Evolutionary conservation across 768 basidiomycete species (phyloP).

Genomic region (Leccinellum rugosiceps): DNA sequence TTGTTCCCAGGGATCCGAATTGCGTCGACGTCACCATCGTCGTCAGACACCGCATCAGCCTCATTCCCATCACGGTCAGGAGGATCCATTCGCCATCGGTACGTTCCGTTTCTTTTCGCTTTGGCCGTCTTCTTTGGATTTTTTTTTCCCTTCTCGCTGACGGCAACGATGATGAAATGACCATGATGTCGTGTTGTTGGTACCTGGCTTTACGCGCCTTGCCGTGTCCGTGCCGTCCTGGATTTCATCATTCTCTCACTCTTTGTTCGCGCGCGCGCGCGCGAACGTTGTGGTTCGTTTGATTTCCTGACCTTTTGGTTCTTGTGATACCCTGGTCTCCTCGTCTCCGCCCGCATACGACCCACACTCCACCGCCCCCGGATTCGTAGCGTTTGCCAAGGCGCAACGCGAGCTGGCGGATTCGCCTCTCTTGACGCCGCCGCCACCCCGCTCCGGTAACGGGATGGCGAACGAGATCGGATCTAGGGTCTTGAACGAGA

Average conservation of each 20-base stretch:
- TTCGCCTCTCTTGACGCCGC: background rate
- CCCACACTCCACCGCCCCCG: background rate
- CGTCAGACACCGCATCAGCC: background rate
- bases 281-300: background rate
- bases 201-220: background rate
- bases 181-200: background rate
- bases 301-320: background rate
- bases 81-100: conserved; percentile 11
- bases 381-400: conserved; percentile 18
- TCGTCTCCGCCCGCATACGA: background rate
- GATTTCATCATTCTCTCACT: background rate
- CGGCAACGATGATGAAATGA: background rate
- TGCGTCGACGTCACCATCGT: conserved; percentile 7
- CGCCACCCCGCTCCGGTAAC: background rate
- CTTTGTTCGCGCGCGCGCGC: too few species aligned
- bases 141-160: background rate
- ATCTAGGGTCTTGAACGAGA: background rate
- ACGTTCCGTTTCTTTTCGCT: background rate
- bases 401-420: conserved; percentile 6
- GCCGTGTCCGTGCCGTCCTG: background rate
- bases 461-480: background rate
- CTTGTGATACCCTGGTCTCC: background rate
- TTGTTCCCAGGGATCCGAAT: conserved; percentile 10
- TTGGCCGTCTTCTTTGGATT: background rate
- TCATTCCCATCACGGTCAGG: background rate